Evolutionary conservation across 1,284 basidiomycete species (phyloP), one percentile per base, ranked within the genome.

Genomic region (Tremellales sp.): DNA sequence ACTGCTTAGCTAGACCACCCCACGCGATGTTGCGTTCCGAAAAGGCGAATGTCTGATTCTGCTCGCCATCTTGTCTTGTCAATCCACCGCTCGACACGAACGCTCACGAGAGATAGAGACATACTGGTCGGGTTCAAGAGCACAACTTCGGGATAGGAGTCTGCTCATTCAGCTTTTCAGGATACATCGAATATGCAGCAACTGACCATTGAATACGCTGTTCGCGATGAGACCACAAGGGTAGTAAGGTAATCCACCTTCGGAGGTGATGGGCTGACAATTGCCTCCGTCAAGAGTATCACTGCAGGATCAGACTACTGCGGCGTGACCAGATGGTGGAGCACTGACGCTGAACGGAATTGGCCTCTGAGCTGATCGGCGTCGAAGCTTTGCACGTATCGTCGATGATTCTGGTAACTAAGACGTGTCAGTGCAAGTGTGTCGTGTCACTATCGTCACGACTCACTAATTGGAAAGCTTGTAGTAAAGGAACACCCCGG

Each of bases 151-250:
- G 80, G 78, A 71, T 85, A 89, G 2, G 92, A 90, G 68, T 97
- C 89, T 90, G 56, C 13, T 27, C 15, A 12, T 22, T 31, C n/a
- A n/a, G n/a, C n/a, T n/a, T n/a, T n/a, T n/a, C n/a, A n/a, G n/a
- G n/a, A n/a, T n/a, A n/a, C n/a, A 39, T 17, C 36, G 36, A 8
- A 39, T 12, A 23, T 25, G 24, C 10, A 3, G 2, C n/a, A 19
- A 66, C 81, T 33, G 48, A 88, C 89, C 93, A 67, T 99, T 99
- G 79, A 97, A 99, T 7, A 92, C 51, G n/a, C 90, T 94, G 75
- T 99, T 99, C 43, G 96, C 96, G 58, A 99, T 96, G 56, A 98
- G 78, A 29, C 96, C 96, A 62, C 96, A 99, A 0, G 96, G 96
- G 69, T 93, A 99, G 66, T 90, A 82, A 5, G 81, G 77, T 66